Evolutionary conservation across 345 rosid species (phyloP), one percentile per base, ranked within the genome.

Genomic region (Eucalyptus urophylla): DNA sequence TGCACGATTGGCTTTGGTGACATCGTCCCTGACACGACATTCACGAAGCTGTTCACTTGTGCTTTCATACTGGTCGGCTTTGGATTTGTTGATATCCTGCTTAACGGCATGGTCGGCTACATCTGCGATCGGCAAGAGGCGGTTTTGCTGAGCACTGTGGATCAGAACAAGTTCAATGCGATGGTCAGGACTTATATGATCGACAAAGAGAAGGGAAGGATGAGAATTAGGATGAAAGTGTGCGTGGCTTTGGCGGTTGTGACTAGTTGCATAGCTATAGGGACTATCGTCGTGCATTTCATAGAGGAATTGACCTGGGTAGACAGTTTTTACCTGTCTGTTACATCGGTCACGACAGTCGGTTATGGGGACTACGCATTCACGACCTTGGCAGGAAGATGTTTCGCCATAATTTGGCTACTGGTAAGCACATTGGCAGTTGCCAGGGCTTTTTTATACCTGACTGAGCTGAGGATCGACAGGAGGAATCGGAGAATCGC

Each of bases 1-100:
- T 94, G 98, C 90, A 94, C 96, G 0, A 96, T 96, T 27, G 98
- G 98, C 6, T 96, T 92, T 51, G 97, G 97, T 0, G 98, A 96
- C 69, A 95, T 96, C 24, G 93, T 94, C 58, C 98, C 98, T 2
- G 92, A 96, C 90, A 67, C 95, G 4, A 90, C 94, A 17, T 94
- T 94, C 69, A 93, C 95, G 31, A 96, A 96, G 91, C 88, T 95
- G 3, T 94, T 96, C 88, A 92, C 98, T 29, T 93, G 94, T 86
- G 91, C 12, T 17, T 95, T 95, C 56, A 93, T 96, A 43, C 60
- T 95, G 86, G 89, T 95, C 15, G 97, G 97, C 13, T 96, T 96
- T 40, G 97, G 98, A 27, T 92, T 96, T 92, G 85, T 96, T 40
- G 95, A 92, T 85, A 94, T 95, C 76, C 89, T 96, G 92, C 94